Base-by-base conservation (phyloP, 176 grass and related monocot species). In the Panicum miliaceum region DNA sequence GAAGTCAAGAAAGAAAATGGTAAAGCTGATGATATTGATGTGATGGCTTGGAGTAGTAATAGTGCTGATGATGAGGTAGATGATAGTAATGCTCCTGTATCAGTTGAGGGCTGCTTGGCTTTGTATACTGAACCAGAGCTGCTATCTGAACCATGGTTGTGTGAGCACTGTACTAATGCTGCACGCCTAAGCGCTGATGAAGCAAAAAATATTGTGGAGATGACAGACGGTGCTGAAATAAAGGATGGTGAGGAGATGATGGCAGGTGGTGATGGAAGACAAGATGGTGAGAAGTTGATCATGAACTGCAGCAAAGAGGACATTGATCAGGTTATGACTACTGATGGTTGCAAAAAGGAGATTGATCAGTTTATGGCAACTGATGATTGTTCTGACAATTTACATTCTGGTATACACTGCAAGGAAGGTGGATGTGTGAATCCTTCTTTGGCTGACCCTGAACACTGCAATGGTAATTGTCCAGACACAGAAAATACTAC, bases 71-170 rank as follows among this genome's bases (percentile, higher is more conserved):
- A 95, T 73, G 95, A 95, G 86, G 96, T 95, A 82, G 91, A 95
- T 80, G 83, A 99, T 85, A 86, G 83, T 37, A 85, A 88, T 90
- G 77, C 86, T 62, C 85, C 86, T 12, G 71, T 94, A 79, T 96
- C 97, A 64, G 87, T 99, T 40, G 88, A 90, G 50, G 89, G 97
- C 71, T 99, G 97, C 76, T 90, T 99, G 71, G 46, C 77, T 68
- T 85, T 94, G 77, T 99, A 92, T 81, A 99, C 97, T 68, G 94
- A 92, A 59, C 81, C 86, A 0, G 97, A 99, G 83, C 53, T 92
- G 53, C 80, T 96, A 53, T 85, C 86, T 71, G 93, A 99, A 87
- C 88, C 92, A 71, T 92, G 90, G 90, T 75, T 86, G 18, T 92
- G 90, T 65, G 86, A 92, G 64, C 53, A 76, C 9, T 92, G 90